Evolutionary conservation across 2,329 filamentous ascomycete genomes (phyloP).

Genomic region (Claviceps fusiformis): DNA sequence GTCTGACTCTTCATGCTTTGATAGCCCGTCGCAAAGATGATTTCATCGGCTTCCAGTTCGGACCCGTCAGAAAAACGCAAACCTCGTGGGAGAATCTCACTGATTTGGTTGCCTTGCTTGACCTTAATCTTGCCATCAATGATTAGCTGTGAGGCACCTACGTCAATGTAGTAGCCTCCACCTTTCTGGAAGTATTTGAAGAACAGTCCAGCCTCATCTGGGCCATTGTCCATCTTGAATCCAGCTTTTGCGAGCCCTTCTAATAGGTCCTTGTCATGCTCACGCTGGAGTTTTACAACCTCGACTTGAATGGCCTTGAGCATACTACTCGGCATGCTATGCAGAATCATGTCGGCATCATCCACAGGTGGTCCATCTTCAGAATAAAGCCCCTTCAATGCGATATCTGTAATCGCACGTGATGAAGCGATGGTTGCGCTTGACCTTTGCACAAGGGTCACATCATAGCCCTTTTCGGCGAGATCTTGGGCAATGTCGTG

Average conservation of each 20-base stretch:
- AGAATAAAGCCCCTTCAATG: conserved; percentile 35
- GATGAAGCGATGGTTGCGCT: conserved; percentile 51
- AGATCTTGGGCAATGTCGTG: conserved; percentile 59
- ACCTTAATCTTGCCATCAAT: conserved; percentile 50
- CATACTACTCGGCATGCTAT: conserved; percentile 44
- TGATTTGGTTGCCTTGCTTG: conserved; percentile 43
- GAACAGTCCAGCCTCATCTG: conserved; percentile 42
- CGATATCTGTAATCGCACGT: conserved; percentile 35
- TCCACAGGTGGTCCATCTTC: conserved; percentile 45
- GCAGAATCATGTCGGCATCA: conserved; percentile 49
- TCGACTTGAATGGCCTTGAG: conserved; percentile 44
- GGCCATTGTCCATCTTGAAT: conserved; percentile 46
- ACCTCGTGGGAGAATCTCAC: conserved; percentile 31
- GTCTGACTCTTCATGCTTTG: conserved; percentile 55
- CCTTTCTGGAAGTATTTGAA: conserved; percentile 52
- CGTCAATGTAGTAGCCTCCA: conserved; percentile 59
- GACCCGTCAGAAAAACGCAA: conserved; percentile 39
- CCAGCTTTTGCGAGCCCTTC: conserved; percentile 38
- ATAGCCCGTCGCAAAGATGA: conserved; percentile 52
- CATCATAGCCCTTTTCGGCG: conserved; percentile 49
- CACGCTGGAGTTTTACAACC: conserved; percentile 20
- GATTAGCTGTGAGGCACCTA: conserved; percentile 49
- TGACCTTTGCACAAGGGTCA: conserved; percentile 58
- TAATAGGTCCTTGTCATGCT: conserved; percentile 25
- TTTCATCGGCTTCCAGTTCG: conserved; percentile 45